Base-by-base conservation (phyloP, 2,329 filamentous ascomycete genomes). In the Orbilia ellipsospora region DNA sequence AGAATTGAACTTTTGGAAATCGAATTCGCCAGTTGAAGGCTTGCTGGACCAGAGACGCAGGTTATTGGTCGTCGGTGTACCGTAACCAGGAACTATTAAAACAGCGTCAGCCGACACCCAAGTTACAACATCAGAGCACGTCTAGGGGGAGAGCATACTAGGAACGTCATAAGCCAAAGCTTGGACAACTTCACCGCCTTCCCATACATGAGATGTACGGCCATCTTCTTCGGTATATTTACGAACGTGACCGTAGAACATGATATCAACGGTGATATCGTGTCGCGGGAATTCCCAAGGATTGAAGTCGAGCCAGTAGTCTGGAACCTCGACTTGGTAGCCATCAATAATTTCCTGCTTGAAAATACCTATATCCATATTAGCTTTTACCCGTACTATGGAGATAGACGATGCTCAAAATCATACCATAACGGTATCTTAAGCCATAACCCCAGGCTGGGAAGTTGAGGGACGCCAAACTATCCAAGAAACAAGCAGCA, bases 281-380 rank as follows among this genome's bases (percentile, higher is more conserved):
- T 97, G 93, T 78, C 95, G 88, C 50, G 94, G 93, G 81, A 98
- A 99, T 82, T 99, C 95, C 95, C 95, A 99, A 0, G 95, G 95
- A 83, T 99, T 99, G 84, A 98, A 97, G 82, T 98, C 95, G 64
- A 99, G 88, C 95, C 95, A 99, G 84, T 99, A 98, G 82, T 99
- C 95, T 18, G 95, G 95, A 73, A 98, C 92, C 82, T 99, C 95
- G 78, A 99, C 93, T 83, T 99, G 95, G 82, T 97, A 99, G 70
- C 95, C 95, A 81, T 98, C 92, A 74, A 97, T 90, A 80, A 99
- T 98, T 85, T 98, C 95, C 85, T 99, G 95, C 85, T 98, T 98
- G 89, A 99, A 99, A 82, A 99, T 99, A 81, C 72, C 72, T 75
- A 26, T 12, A 18, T 15, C 84, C 84, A 77, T 68, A 28, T 68